Base-by-base conservation (phyloP, 2,329 filamentous ascomycete genomes). In the Fusarium burgessii region DNA sequence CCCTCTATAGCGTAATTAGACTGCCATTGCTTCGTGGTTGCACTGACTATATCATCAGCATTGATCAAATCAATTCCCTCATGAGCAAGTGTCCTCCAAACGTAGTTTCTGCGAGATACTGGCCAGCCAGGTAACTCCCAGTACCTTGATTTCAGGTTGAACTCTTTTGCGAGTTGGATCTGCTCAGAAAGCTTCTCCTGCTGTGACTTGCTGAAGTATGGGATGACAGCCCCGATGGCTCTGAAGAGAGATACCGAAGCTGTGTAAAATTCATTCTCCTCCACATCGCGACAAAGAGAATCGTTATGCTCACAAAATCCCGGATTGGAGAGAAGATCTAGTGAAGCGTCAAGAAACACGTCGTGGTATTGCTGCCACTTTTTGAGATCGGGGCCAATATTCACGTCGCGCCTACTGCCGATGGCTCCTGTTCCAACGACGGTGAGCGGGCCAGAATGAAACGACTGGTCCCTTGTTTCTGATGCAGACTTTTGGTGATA, bases 291-390 rank as follows among this genome's bases (percentile, higher is more conserved):
- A 27, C 71, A 72, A 18, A 42, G 50, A 2, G 33, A 59, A 18
- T 66, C 64, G 15, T 67, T 67, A 12, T 14, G 50, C 18, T 35
- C 47, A 6, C 71, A 66, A 17, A 66, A 68, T 3, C 68, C 73
- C 0, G 62, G 62, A 0, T 18, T 42, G 0, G 36, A 63, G 2
- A 84, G 73, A 75, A 80, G 75, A 61, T 84, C 80, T 0, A 92
- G 81, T 0, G 90, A 89, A 1, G 90, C 90, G 69, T 93, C 91
- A 75, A 89, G 91, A 77, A 91, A 92, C 56, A 87, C 83, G 77
- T 92, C 89, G 40, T 89, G 83, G 10, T 75, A 56, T 12, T 62
- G 60, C 12, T 47, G 51, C 62, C 68, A 75, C 40, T 45, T 38
- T 12, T 27, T 36, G 3, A 54, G 33, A 38, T 75, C 58, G 3